Base-by-base conservation (phyloP, 345 rosid species). In the Citrus sp. region DNA sequence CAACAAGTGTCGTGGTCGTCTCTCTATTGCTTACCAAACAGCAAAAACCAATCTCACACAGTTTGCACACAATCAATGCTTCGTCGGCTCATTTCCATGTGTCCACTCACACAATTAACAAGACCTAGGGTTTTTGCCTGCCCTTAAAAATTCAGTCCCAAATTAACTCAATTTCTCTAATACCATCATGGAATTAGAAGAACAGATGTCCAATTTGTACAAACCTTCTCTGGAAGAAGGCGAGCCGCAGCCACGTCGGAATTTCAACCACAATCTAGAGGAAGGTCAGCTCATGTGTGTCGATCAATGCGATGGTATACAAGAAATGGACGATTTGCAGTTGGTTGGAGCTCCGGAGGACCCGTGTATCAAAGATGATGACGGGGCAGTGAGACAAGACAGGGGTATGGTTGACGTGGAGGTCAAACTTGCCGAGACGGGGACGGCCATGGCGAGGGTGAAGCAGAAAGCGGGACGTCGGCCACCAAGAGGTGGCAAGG, bases 391-490 rank as follows among this genome's bases (percentile, higher is more conserved):
- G 30, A 21, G 73, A 71, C 60, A 74, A 69, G 78, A 42, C 56
- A 76, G 51, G 56, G 32, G 13, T 65, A 1, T 24, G 73, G 74
- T 70, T 74, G 70, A 37, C 82, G 86, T 80, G 62, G 85, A 79
- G 77, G 84, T 79, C 73, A 67, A 61, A 74, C 67, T 77, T 82
- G 68, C 64, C 25, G 85, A 78, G 80, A 72, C 68, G 72, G 61
- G 67, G 51, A 73, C 80, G 24, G 86, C 70, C 46, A 14, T 35
- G 70, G 27, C 46, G 49, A 34, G 38, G 42, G 42, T 38, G 70
- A 95, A 92, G 83, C 84, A 92, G 77, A 88, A 85, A 88, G 89
- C 95, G 2, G 98, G 98, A 16, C 88, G 98, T 16, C 88, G 98
- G 72, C 98, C 97, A 60, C 92, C 95, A 7, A 88, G 80, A 76